These are phyloP conservation scores for Penicillium odoratum DNA, from an alignment of 495 filamentous ascomycete genomes.

Conservation along the genomic window DNA sequence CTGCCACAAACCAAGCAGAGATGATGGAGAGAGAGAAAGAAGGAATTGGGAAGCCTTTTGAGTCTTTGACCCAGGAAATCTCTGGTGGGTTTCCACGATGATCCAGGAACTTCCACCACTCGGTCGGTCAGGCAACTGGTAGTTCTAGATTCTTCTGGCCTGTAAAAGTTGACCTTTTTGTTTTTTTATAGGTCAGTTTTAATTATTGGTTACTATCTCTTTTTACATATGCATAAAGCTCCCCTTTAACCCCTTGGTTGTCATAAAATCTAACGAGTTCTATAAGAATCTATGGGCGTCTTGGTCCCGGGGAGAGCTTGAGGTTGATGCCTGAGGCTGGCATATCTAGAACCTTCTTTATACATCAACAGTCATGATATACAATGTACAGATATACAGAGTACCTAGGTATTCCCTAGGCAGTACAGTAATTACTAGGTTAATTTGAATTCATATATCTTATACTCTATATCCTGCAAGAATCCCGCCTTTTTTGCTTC, in stretches of 20 bases:
- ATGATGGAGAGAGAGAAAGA: slow-evolving; percentile 12
- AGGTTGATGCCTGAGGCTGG: slow-evolving; percentile 13
- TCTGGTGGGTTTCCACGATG: slow-evolving; percentile 43
- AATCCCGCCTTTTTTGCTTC: neutral
- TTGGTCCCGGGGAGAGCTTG: slow-evolving; percentile 10
- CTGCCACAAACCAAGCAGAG: slow-evolving; percentile 26
- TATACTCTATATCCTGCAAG: neutral
- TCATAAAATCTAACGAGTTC: neutral
- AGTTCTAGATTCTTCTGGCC: slow-evolving; percentile 34
- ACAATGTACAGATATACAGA: no score
- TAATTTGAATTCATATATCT: neutral
- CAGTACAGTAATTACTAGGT: neutral
- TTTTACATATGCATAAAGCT: no score
- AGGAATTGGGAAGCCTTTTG: slow-evolving; percentile 31
- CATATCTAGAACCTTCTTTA: slow-evolving; percentile 20
- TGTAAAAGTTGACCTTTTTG: neutral
- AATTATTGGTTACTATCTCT: no score
- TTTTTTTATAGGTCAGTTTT: no score
- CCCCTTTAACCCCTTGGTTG: neutral
- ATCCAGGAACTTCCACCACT: slow-evolving; percentile 50
- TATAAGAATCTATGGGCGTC: neutral
- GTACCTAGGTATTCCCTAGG: neutral
- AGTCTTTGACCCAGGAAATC: slow-evolving; percentile 33
- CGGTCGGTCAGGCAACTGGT: slow-evolving; percentile 26
- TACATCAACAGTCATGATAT: no score